Evolutionary conservation across 1,139 yeast genomes (phyloP), one percentile per base, ranked within the genome.

Genomic region (Blastobotrys malaysiensis): DNA sequence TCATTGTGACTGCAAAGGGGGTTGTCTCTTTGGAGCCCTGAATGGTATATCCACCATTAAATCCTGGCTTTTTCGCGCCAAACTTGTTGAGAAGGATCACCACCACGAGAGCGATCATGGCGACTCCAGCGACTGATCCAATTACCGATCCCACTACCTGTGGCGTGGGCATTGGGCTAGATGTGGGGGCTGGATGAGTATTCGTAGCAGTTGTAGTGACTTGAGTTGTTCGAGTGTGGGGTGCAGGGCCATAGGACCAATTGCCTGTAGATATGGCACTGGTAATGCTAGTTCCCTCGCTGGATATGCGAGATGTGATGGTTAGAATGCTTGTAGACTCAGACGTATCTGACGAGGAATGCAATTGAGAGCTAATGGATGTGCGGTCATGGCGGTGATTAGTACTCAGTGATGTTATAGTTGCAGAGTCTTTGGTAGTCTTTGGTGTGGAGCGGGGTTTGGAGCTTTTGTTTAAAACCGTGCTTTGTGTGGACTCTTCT

Each of bases 141-240:
- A 77, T 73, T 2, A 75, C 73, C 5, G 77, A 70, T 1, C 80
- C 81, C 0, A 77, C 79, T 50, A 77, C 71, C 0, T 73, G 65
- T 5, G 59, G 62, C 5, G 70, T 22, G 13, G 48, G 27, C 3
- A 19, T 24, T 57, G 55, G 3, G 52, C 48, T 20, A 49, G 51
- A 9, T 39, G 45, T 1, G 51, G 52, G 11, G 14, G 52, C 45
- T 4, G 55, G 45, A 39, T 45, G 54, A 9, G 54, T 26, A 19
- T 55, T 45, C 11, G 48, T 50, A 1, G 53, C 26, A 13, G 52
- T 43, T 5, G 51, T 47, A 11, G 46, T 45, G 5, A 31, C 39
- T 13, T 31, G 39, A n/a, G 39, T 31, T 31, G 39, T 31, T 31
- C 39, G 14, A 31, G 39, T 13, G 16, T 31, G 14, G 3, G 39